phyloP scores from a whole-genome alignment of 2,329 filamentous ascomycete species.

The Calonectria ilicicola region DNA sequence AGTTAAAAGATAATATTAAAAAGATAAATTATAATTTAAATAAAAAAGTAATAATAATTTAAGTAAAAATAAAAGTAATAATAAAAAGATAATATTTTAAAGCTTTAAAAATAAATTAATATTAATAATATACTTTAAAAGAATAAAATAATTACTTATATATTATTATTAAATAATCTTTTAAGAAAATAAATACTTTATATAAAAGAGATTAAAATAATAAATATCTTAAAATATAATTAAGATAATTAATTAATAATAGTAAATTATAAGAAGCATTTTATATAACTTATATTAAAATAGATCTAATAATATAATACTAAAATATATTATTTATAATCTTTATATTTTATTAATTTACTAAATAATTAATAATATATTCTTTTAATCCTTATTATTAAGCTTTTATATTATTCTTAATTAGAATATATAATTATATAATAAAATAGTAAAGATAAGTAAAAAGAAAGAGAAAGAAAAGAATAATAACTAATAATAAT shows the following conservation, averaged over 20 bases:
- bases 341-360: conserved; percentile 1
- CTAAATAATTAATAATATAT: not conserved
- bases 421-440: not conserved
- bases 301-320: conserved; percentile 5
- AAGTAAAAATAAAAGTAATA: not conserved
- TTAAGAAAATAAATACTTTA: conserved; percentile 9
- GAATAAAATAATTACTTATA: conserved; percentile 12
- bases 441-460: not conserved
- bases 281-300: conserved; percentile 6
- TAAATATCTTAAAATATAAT: conserved; percentile 13
- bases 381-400: conserved; percentile 8
- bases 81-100: not conserved
- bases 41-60: not conserved
- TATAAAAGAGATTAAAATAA: conserved; percentile 1
- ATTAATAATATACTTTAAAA: not conserved
- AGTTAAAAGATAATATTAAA: not conserved
- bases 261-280: conserved; percentile 5
- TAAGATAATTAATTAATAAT: not conserved
- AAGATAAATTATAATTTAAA: not conserved
- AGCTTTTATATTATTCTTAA: conserved; percentile 15
- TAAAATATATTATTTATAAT: not conserved
- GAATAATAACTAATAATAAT: not conserved
- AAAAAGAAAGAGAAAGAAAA: not conserved
- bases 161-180: conserved; percentile 15
- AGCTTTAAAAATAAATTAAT: conserved; percentile 5